phyloP scores from a whole-genome alignment of 2,329 filamentous ascomycete species.

The Chaetomiaceae sp. region DNA sequence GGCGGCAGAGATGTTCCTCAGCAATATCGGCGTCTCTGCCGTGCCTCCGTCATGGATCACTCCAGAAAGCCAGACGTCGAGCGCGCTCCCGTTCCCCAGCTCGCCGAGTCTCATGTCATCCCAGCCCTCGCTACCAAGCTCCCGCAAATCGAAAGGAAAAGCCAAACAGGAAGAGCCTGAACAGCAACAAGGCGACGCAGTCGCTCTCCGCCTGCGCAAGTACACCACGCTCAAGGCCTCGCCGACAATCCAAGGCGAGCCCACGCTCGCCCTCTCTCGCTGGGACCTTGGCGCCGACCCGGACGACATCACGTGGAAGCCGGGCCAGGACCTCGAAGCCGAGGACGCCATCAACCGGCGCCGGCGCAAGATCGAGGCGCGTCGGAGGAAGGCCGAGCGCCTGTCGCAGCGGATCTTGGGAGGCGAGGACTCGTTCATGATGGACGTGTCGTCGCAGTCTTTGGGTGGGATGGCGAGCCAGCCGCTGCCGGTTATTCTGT shows the following conservation, averaged over 20 bases:
- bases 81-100: constrained; percentile 17
- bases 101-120: constrained; percentile 15
- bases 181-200: constrained; percentile 10
- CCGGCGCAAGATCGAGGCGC: constrained; percentile 18
- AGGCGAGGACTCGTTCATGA: constrained; percentile 11
- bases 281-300: constrained; percentile 23
- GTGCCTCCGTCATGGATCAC: constrained; percentile 13
- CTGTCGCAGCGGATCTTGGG: constrained; percentile 19
- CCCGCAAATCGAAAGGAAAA: constrained; percentile 7
- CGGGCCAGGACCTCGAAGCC: constrained; percentile 17
- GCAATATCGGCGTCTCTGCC: constrained; percentile 18
- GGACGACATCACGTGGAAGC: constrained; percentile 19
- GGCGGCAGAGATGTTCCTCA: constrained; percentile 23
- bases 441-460: constrained; percentile 15
- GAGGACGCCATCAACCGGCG: constrained; percentile 17
- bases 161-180: not conserved
- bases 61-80: constrained; percentile 5
- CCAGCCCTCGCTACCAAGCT: constrained; percentile 7
- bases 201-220: constrained; percentile 19
- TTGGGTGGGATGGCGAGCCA: constrained; percentile 3
- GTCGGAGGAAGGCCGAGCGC: constrained; percentile 18
- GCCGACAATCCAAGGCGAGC: constrained; percentile 3
- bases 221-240: constrained; percentile 16
- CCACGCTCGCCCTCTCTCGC: constrained; percentile 12
- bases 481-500: constrained; percentile 8